A percentile compares a stretch with the other conserved stretches of the same genome.
These are phyloP conservation scores for Lepidium didymum DNA, from an alignment of 345 rosid genomes.

Conservation along the genomic window DNA sequence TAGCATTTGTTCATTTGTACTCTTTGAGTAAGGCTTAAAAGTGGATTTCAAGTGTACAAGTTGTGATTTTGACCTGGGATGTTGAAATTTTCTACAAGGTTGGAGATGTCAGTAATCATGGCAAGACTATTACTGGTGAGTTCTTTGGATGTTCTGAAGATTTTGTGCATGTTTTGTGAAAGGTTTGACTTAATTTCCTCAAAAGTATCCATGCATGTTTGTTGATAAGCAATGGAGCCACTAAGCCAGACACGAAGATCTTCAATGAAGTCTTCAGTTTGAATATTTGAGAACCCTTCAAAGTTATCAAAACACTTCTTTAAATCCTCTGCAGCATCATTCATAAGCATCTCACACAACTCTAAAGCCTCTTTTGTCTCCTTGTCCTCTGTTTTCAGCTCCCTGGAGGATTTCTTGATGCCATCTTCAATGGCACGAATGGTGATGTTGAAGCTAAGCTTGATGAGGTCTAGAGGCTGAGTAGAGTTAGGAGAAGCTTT, in stretches of 20 bases:
- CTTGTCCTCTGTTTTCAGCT: slow-evolving; percentile 42
- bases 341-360: slow-evolving; percentile 43
- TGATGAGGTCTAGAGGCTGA: slow-evolving; percentile 52
- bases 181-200: slow-evolving; percentile 39
- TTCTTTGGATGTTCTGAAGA: slow-evolving; percentile 34
- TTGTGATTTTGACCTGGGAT: background rate
- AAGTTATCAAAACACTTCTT: slow-evolving; percentile 34
- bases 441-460: slow-evolving; percentile 39
- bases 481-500: slow-evolving; percentile 37
- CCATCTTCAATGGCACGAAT: slow-evolving; percentile 32
- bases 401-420: slow-evolving; percentile 26
- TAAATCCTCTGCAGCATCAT: slow-evolving; percentile 47
- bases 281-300: slow-evolving; percentile 34
- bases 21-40: background rate
- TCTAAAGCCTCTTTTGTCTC: slow-evolving; percentile 46
- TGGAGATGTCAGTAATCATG: slow-evolving; percentile 41
- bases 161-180: slow-evolving; percentile 38
- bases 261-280: slow-evolving; percentile 27
- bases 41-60: background rate
- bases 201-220: slow-evolving; percentile 65
- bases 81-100: slow-evolving; percentile 26
- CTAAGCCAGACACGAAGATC: slow-evolving; percentile 67
- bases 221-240: slow-evolving; percentile 58
- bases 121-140: slow-evolving; percentile 68
- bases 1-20: background rate